Base-by-base conservation (phyloP, 208 protist genomes). In the Trypanosoma vivax region DNA sequence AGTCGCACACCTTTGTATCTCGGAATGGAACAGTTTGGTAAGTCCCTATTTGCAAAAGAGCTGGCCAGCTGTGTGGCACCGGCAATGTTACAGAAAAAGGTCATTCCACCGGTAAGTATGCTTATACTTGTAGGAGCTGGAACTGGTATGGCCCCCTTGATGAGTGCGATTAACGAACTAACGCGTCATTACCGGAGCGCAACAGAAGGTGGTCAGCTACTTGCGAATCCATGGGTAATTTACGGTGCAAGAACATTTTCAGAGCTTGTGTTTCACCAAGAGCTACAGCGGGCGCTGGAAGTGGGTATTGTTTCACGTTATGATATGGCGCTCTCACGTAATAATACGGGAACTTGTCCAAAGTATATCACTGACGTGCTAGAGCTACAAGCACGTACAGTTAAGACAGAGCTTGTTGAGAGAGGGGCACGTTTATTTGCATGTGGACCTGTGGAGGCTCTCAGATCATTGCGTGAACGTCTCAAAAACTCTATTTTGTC, bases 121-220 rank as follows among this genome's bases (percentile, higher is more conserved):
- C 40, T 88, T 23, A 74, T 89, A 21, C 53, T 94, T 10, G 54
- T 94, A 16, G 79, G 77, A 6, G 81, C 75, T 14, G 87, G 83
- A 4, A 88, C 87, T 23, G 87, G 87, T 3, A 85, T 94, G 47
- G 79, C 75, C 10, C 87, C 87, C 21, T 59, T 91, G 34, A 75
- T 90, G 30, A 73, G 73, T 34, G 82, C 69, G 25, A 70, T 94
- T 41, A 34, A 70, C n/a, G 67, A 79, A 45, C 67, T 90, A 23
- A 10, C 68, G 42, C 41, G 57, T 27, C 51, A 51, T 10, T 73
- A 67, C 16, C 45, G 59, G 25, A 33, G n/a, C 21, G n/a, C n/a
- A 31, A 24, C 37, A n/a, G n/a, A 6, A 5, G 48, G 7, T 37
- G 21, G 6, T 50, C 2, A 35, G n/a, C 7, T 5, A 23, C 62